Conservation (phyloP, 345 rosid genomes). For the Excoecaria agallocha region DNA sequence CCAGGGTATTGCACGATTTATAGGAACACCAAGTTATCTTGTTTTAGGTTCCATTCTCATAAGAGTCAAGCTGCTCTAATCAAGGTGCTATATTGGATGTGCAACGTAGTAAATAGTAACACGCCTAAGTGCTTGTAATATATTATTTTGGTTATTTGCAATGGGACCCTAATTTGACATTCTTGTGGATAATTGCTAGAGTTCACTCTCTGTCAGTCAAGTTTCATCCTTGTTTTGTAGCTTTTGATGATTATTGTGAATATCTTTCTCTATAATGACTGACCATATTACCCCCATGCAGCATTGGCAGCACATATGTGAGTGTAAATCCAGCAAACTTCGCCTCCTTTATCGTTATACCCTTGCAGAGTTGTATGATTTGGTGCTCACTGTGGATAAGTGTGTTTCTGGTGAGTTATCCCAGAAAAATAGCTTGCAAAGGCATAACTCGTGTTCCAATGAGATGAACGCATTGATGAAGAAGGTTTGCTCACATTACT, state of each 20-base stretch:
- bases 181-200: neutral
- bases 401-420: conserved; percentile 33
- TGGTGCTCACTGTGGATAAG: conserved; percentile 47
- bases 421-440: conserved; percentile 32
- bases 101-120: neutral
- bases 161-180: neutral
- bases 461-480: conserved; percentile 37
- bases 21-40: neutral
- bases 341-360: conserved; percentile 75
- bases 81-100: neutral
- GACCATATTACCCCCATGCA: conserved; percentile 38
- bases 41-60: neutral
- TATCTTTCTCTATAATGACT: neutral
- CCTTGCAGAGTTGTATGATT: conserved; percentile 62
- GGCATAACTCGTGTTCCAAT: conserved; percentile 41
- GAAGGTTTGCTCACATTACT: conserved; percentile 53
- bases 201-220: neutral
- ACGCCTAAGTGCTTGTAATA: neutral
- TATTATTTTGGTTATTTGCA: neutral
- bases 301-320: conserved; percentile 93
- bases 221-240: neutral
- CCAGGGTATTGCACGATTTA: too few relatives aligned
- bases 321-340: conserved; percentile 66
- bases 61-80: neutral
- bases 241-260: neutral